These are phyloP conservation scores for Phytophthora rubi DNA, from an alignment of 352 stramenopile genomes.

Conservation along the genomic window DNA sequence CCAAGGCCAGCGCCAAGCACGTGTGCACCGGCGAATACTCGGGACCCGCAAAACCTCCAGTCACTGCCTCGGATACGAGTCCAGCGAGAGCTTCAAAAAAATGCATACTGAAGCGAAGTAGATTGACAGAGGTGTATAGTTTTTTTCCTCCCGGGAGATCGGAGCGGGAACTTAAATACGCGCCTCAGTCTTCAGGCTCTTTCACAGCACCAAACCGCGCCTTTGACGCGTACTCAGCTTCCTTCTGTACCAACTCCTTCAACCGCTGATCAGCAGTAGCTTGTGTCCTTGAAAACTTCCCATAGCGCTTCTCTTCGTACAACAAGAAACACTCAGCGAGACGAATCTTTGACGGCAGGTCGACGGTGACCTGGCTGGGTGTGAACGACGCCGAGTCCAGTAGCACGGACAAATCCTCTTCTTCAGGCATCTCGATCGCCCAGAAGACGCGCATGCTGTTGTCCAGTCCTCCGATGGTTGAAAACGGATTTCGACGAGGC, in stretches of 20 bases:
- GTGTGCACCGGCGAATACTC: too few relatives aligned
- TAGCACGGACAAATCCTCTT: slow-evolving; percentile 61
- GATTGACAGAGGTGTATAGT: too few relatives aligned
- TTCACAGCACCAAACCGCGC: slow-evolving; percentile 43
- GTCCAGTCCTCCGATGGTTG: slow-evolving; percentile 72
- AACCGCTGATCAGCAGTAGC: slow-evolving; percentile 50
- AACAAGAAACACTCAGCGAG: slow-evolving; percentile 66
- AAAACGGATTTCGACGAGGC: slow-evolving; percentile 70
- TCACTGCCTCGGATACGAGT: too few relatives aligned
- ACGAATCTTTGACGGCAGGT: slow-evolving; percentile 55
- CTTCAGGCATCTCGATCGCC: slow-evolving; percentile 59
- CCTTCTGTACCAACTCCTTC: slow-evolving; percentile 60
- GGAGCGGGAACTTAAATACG: too few relatives aligned
- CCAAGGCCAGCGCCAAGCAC: too few relatives aligned
- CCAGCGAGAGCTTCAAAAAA: too few relatives aligned
- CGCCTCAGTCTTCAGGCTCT: slow-evolving; percentile 17
- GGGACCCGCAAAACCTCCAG: too few relatives aligned
- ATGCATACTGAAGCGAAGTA: too few relatives aligned
- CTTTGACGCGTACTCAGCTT: slow-evolving; percentile 68
- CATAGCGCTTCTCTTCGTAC: slow-evolving; percentile 61
- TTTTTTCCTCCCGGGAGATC: too few relatives aligned
- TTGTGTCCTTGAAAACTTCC: slow-evolving; percentile 43
- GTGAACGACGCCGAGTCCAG: slow-evolving; percentile 62
- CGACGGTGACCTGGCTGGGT: slow-evolving; percentile 36
- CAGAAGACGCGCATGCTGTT: slow-evolving; percentile 63